Evolutionary conservation across 495 filamentous ascomycete genomes (phyloP), one percentile per base, ranked within the genome.

Genomic region (Apiosordaria backusii): DNA sequence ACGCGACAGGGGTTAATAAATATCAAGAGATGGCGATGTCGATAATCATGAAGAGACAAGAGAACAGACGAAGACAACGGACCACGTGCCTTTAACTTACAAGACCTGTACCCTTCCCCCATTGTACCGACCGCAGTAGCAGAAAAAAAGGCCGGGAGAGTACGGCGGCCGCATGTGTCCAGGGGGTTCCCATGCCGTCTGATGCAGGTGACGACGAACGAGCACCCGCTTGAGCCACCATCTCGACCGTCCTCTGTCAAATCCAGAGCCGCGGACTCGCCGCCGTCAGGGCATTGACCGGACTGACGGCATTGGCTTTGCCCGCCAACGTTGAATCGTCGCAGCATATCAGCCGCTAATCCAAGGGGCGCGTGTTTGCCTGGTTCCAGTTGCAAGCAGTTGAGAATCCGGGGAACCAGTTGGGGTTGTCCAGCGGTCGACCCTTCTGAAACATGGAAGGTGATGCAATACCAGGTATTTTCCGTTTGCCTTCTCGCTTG

Each of bases 131-230:
- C n/a, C n/a, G n/a, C n/a, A n/a, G n/a, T 45, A 45, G 10, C 52
- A 55, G 18, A 13, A 55, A 55, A 23, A 55, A 23, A 7, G 52
- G 22, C 52, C n/a, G 52, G 52, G n/a, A 55, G 52, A 55, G 52
- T 55, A 55, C 19, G 52, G 52, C 52, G 52, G 52, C 52, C 52
- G 52, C 52, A 55, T 55, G 22, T 45, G 19, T 55, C 52, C 52
- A 55, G 52, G 52, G 52, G 52, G 22, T 55, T 55, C 52, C 52
- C 52, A 55, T 55, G 52, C 52, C 22, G 52, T 23, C n/a, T 23
- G 52, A 19, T 55, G 52, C 52, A 55, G 52, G 52, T 55, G 52
- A 55, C 52, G 52, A 55, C n/a, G n/a, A 55, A 19, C 52, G 52
- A n/a, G n/a, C 52, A 55, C n/a, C n/a, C 52, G n/a, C 52, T 18